Conservation (phyloP, 2,329 filamentous ascomycete species). For the Aspergillus spinulosporus region DNA sequence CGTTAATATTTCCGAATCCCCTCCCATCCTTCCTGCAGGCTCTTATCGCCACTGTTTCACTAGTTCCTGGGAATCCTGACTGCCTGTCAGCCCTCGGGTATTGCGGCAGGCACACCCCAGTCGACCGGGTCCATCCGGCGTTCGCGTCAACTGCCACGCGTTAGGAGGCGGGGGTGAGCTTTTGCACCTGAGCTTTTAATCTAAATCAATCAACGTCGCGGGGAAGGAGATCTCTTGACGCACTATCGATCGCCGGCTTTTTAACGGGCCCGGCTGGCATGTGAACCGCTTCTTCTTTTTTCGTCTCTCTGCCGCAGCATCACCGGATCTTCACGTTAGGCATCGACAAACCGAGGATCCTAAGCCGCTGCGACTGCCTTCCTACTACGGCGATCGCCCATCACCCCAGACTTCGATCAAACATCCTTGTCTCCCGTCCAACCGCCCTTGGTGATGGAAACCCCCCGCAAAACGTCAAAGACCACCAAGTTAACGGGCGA, state of each 20-base stretch:
- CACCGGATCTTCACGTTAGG: neutral
- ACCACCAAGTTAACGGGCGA: conserved; percentile 12
- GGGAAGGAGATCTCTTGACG: conserved; percentile 6
- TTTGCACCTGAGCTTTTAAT: conserved; percentile 6
- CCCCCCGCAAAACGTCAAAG: conserved; percentile 4
- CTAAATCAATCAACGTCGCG: conserved; percentile 6
- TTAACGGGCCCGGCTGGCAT: conserved; percentile 6
- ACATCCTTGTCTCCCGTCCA: neutral
- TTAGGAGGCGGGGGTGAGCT: conserved; percentile 9
- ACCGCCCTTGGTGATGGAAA: conserved; percentile 12
- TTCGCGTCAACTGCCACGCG: conserved; percentile 5
- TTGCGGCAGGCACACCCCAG: neutral
- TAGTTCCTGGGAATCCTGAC: neutral
- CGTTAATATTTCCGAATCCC: neutral
- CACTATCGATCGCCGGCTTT: conserved; percentile 6
- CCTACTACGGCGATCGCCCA: neutral
- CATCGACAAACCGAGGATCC: neutral
- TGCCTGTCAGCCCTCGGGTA: conserved; percentile 5
- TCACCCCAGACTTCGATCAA: neutral
- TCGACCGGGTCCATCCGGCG: conserved; percentile 1
- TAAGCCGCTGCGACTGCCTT: neutral
- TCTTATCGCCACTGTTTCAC: neutral
- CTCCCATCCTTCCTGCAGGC: neutral
- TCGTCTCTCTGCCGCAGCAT: neutral
- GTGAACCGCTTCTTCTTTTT: conserved; percentile 4